A percentile compares a stretch with the other conserved stretches of the same genome.
phyloP scores from a whole-genome alignment of 2,329 filamentous ascomycete genomes.

The Teratosphaeria zuluensis region DNA sequence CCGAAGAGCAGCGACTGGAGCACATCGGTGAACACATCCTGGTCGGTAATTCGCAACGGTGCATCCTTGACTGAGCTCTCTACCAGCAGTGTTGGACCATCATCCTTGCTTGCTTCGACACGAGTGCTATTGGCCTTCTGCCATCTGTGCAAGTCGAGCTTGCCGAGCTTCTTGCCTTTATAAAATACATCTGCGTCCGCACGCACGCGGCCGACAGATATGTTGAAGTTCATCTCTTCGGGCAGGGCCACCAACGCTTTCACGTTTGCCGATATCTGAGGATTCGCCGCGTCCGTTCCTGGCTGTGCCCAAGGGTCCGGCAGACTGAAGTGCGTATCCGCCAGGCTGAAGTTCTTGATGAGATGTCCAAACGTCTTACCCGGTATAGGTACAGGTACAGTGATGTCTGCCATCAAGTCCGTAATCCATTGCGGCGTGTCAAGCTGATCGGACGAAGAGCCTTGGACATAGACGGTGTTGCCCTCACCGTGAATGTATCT shows the following conservation, averaged over 20 bases:
- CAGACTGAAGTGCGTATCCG: constrained; percentile 75
- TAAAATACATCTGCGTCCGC: constrained; percentile 77
- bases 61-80: constrained; percentile 67
- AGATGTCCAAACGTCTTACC: constrained; percentile 72
- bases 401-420: constrained; percentile 70
- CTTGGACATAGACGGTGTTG: constrained; percentile 73
- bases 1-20: constrained; percentile 75
- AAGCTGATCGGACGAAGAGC: constrained; percentile 52
- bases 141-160: constrained; percentile 72
- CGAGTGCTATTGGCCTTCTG: constrained; percentile 74
- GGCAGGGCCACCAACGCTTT: constrained; percentile 70
- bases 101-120: constrained; percentile 40
- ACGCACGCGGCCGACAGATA: constrained; percentile 67
- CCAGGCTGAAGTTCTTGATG: constrained; percentile 78
- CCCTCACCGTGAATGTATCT: constrained; percentile 73
- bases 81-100: constrained; percentile 57
- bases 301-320: constrained; percentile 73
- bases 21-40: constrained; percentile 67
- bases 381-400: constrained; percentile 74
- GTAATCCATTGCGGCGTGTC: constrained; percentile 74
- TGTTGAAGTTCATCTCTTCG: constrained; percentile 73
- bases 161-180: constrained; percentile 65
- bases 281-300: constrained; percentile 60
- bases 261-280: constrained; percentile 74
- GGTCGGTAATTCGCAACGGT: constrained; percentile 72